Evolutionary conservation across 176 grass and related monocot species (phyloP).

Genomic region (Metroxylon sagu): DNA sequence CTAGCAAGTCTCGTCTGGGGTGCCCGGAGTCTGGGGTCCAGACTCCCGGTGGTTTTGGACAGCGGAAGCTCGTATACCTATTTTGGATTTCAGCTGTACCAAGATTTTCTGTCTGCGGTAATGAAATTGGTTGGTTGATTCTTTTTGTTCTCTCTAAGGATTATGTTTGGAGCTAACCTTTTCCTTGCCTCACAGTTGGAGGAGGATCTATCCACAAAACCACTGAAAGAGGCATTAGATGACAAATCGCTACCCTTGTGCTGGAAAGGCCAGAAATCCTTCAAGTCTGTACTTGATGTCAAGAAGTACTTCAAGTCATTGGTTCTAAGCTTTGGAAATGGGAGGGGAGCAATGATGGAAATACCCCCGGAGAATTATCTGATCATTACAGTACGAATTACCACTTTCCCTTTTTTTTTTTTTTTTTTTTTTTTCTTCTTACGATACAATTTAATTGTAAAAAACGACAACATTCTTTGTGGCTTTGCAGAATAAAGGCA

Average conservation of each 20-base stretch:
- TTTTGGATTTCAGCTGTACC: slow-evolving; percentile 54
- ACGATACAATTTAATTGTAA: neutral
- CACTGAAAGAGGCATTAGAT: slow-evolving; percentile 38
- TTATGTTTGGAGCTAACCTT: too few species aligned
- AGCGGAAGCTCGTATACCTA: slow-evolving; percentile 91
- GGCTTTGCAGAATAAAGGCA: slow-evolving; percentile 54
- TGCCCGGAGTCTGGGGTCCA: slow-evolving; percentile 35
- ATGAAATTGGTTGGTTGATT: neutral
- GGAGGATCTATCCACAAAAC: slow-evolving; percentile 36
- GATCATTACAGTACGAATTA: slow-evolving; percentile 58
- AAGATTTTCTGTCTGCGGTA: slow-evolving; percentile 81
- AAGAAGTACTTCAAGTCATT: slow-evolving; percentile 84
- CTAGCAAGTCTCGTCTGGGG: slow-evolving; percentile 54
- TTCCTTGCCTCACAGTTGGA: slow-evolving; percentile 41
- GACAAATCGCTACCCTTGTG: slow-evolving; percentile 62
- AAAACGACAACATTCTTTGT: neutral
- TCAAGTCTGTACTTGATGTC: slow-evolving; percentile 72
- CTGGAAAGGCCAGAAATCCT: slow-evolving; percentile 79
- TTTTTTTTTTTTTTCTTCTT: neutral
- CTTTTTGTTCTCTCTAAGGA: too few species aligned
- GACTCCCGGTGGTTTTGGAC: slow-evolving; percentile 79
- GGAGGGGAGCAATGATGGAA: slow-evolving; percentile 52
- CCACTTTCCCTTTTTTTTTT: too few species aligned
- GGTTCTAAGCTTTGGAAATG: slow-evolving; percentile 57
- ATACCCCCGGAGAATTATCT: slow-evolving; percentile 93